Base-by-base conservation (phyloP, 2,329 filamentous ascomycete genomes). In the Arthrobotrys iridis region DNA sequence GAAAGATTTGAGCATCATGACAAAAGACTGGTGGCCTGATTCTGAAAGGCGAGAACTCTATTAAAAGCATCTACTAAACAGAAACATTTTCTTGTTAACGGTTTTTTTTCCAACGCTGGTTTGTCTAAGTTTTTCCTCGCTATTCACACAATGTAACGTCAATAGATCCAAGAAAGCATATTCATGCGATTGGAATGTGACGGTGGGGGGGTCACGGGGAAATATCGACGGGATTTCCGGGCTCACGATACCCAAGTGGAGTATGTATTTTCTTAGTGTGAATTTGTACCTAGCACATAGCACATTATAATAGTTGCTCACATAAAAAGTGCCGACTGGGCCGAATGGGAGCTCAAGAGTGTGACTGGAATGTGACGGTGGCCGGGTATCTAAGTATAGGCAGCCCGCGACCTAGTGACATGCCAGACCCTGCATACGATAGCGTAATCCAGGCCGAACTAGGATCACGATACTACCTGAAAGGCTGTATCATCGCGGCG, bases 301-400 rank as follows among this genome's bases (percentile, higher is more conserved):
- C n/a, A n/a, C n/a, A n/a, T n/a, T n/a, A n/a, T n/a, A n/a, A n/a
- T n/a, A n/a, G 33, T 37, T 37, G 58, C 26, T 35, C n/a, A 22
- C 45, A 60, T 26, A 35, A 28, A 37, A 59, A 37, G 22, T 66
- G 48, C 64, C 52, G 43, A 35, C 15, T 33, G 28, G 22, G 28
- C 50, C 67, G 33, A 59, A 28, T 41, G 30, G 18, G 46, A 46
- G 50, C n/a, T n/a, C n/a, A n/a, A n/a, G n/a, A n/a, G n/a, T n/a
- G 59, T 52, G 68, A 65, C 43, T 52, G 52, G 60, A 66, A 65
- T 73, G 68, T 73, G 68, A 73, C 68, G 35, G 43, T 73, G 58
- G 41, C 41, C 52, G 35, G 46, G 46, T 57, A 24, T 66, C 68
- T 73, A 73, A 73, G 68, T 73, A 73, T 73, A 73, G 68, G 68